Evolutionary conservation across 306 rosid species (phyloP).

Genomic region (Corylus heterophylla): DNA sequence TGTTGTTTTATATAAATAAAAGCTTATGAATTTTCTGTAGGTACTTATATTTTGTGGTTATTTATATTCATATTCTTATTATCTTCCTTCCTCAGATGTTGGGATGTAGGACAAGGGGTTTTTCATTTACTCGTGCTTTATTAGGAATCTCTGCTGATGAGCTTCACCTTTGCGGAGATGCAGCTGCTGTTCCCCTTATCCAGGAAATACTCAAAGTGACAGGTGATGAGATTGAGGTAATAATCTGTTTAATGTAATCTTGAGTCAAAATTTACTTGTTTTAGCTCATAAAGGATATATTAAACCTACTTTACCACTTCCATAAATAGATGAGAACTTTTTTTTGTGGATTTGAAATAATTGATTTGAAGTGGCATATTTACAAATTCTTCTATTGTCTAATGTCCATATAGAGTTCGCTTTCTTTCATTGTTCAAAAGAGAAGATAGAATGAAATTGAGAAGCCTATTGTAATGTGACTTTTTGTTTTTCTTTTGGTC

Average conservation of each 20-base stretch:
- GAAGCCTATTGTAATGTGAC: neutral
- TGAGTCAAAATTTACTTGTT: neutral
- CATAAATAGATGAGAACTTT: neutral
- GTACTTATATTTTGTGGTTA: conserved; percentile 5
- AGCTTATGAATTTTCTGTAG: neutral
- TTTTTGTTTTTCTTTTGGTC: neutral
- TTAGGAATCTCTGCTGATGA: conserved; percentile 91
- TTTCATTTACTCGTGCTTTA: conserved; percentile 86
- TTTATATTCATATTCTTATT: conserved; percentile 1
- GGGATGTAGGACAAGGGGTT: conserved; percentile 80
- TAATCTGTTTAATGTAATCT: conserved; percentile 11
- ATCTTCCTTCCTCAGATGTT: conserved; percentile 63
- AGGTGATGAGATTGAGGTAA: conserved; percentile 80
- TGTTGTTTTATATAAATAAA: neutral
- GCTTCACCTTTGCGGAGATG: conserved; percentile 96
- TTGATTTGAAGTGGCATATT: neutral
- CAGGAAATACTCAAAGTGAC: conserved; percentile 79
- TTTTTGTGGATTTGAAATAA: neutral
- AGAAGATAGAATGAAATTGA: neutral
- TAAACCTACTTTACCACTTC: neutral
- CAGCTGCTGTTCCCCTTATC: conserved; percentile 85
- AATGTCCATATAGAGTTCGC: neutral
- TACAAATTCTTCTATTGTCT: neutral
- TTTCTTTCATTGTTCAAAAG: neutral
- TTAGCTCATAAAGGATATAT: neutral